Evolutionary conservation across 2,329 filamentous ascomycete species (phyloP).

Genomic region (Fusarium gaditjirri): DNA sequence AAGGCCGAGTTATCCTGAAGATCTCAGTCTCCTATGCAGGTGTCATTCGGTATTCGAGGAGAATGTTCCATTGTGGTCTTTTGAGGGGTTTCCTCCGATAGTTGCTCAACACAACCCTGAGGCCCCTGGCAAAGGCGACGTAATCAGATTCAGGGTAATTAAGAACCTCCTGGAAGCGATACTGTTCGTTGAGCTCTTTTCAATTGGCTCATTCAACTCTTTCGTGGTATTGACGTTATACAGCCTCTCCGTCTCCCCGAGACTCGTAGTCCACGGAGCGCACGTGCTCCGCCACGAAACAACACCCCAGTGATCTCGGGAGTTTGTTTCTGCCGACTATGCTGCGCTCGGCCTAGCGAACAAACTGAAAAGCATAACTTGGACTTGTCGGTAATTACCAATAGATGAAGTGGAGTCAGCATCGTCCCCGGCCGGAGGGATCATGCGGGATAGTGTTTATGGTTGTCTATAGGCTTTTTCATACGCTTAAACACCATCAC

Average conservation of each 20-base stretch:
- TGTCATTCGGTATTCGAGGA: background rate
- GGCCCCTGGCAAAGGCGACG: background rate
- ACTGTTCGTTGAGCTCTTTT: background rate
- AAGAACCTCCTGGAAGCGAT: background rate
- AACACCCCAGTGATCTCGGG: background rate
- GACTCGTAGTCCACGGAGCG: no score
- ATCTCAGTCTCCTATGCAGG: background rate
- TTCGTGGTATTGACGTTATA: background rate
- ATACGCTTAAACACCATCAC: background rate
- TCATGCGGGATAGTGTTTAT: background rate
- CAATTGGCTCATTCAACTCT: background rate
- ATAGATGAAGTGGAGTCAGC: no score
- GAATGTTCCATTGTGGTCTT: background rate
- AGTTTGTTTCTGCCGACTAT: background rate
- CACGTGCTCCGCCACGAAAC: background rate
- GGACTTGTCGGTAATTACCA: background rate
- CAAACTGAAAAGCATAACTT: background rate
- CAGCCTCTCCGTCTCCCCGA: no score
- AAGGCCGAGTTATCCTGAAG: background rate
- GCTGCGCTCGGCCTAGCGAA: background rate
- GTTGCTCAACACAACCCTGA: fast-evolving
- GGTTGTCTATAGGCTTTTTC: background rate
- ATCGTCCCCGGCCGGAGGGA: no score
- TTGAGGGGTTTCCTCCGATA: background rate
- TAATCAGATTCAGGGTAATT: background rate